These are phyloP conservation scores for Xylaria sp. DNA, from an alignment of 2,329 filamentous ascomycete species.

Conservation along the genomic window DNA sequence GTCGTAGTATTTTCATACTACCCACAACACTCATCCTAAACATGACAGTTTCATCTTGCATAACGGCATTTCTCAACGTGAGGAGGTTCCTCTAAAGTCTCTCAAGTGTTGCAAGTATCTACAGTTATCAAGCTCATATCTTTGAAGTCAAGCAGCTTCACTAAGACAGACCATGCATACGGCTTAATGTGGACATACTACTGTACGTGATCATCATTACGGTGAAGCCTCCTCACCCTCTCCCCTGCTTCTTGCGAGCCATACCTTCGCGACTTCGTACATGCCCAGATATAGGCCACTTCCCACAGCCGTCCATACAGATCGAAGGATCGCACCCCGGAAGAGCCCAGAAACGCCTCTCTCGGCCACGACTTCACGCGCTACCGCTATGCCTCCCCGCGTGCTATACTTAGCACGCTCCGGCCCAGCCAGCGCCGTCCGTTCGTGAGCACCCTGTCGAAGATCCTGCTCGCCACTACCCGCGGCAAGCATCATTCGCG, in stretches of 20 bases:
- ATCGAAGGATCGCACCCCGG: slow-evolving; percentile 74
- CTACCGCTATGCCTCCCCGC: slow-evolving; percentile 61
- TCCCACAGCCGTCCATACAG: slow-evolving; percentile 80
- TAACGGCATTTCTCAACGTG: background rate
- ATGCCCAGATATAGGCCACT: slow-evolving; percentile 84
- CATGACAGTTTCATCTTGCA: background rate
- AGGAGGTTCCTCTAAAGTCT: background rate
- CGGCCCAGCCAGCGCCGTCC: slow-evolving; percentile 33
- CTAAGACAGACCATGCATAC: background rate
- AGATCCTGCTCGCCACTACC: slow-evolving; percentile 34
- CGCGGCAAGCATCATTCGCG: slow-evolving; percentile 50
- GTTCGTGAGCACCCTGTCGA: slow-evolving; percentile 37
- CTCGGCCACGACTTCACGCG: slow-evolving; percentile 67
- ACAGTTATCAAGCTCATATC: background rate
- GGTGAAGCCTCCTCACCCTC: slow-evolving; percentile 45
- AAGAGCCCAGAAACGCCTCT: slow-evolving; percentile 77
- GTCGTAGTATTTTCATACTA: background rate
- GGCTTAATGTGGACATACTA: background rate
- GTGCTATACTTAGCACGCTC: slow-evolving; percentile 35
- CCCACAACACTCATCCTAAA: background rate
- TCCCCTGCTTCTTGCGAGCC: slow-evolving; percentile 55
- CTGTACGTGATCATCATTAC: slow-evolving; percentile 10
- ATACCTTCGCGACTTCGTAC: slow-evolving; percentile 80
- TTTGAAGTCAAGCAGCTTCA: slow-evolving; percentile 3
- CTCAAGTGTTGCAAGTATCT: background rate